Evolutionary conservation across 352 stramenopile genomes (phyloP), one percentile per base, ranked within the genome.

Genomic region (Pythium graminicola): DNA sequence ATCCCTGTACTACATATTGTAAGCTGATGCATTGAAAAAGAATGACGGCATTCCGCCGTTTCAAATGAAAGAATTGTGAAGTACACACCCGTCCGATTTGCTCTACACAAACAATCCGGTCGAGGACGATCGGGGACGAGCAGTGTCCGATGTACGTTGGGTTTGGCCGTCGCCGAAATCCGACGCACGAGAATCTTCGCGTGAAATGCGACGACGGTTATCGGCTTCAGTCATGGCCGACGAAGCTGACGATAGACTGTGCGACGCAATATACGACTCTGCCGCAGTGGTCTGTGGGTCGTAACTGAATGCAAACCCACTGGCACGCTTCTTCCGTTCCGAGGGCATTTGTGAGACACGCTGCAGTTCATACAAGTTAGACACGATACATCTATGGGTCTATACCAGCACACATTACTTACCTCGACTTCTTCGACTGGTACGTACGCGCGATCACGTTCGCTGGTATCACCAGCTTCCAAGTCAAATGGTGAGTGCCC

Each of bases 271-370:
- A 62, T 88, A 86, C 48, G 75, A 82, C 57, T 93, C 81, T 28
- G 79, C 81, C 60, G 82, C 62, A 38, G 81, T 81, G 20, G 81
- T 90, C 45, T 86, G 73, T 5, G 79, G 75, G 50, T 93, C 81
- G 57, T 86, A 86, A 46, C 81, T 93, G 63, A 86, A 93, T 17
- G 81, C 81, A 54, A 87, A 93, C 20, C 81, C 81, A 40, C 81
- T 85, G 35, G 81, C 70, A 22, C 77, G 76, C 54, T 81, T 62
- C 70, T 82, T 62, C 29, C 63, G 46, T 48, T 76, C 61, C 6
- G 50, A 36, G 1, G 24, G 44, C 50, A 60, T 52, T 10, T 45
- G 36, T 6, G 54, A 51, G 7, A 57, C 40, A 26, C 46, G 46
- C 54, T 62, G n/a, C n/a, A n/a, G n/a, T n/a, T n/a, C n/a, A n/a